These are phyloP conservation scores for Globisporangium paddicum DNA, from an alignment of 352 stramenopile species.

Conservation along the genomic window DNA sequence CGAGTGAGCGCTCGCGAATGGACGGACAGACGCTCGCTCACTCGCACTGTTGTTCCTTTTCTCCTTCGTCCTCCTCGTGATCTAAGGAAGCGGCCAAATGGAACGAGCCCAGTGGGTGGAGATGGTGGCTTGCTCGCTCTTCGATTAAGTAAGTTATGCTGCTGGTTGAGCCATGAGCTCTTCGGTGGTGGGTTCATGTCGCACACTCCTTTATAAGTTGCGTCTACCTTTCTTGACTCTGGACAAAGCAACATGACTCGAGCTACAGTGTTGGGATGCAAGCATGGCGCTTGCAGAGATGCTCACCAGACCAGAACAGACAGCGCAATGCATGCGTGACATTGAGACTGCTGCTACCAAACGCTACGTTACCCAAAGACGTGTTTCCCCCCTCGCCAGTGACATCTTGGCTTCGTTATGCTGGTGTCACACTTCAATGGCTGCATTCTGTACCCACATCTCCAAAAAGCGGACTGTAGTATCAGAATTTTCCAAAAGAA, in stretches of 20 bases:
- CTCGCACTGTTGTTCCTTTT: not conserved
- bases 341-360: too few species aligned
- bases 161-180: not conserved
- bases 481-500: conserved; percentile 4
- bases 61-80: not conserved
- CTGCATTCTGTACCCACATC: conserved; percentile 3
- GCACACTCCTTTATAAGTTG: not conserved
- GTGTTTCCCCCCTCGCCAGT: not conserved
- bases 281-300: too few species aligned
- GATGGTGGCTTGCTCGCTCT: too few species aligned
- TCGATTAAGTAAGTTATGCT: too few species aligned
- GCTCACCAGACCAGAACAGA: too few species aligned
- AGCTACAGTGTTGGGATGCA: too few species aligned
- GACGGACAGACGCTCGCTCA: not conserved
- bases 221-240: not conserved
- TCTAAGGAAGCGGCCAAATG: not conserved
- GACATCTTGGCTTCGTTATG: not conserved
- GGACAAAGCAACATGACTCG: too few species aligned
- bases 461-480: not conserved
- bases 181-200: not conserved
- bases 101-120: too few species aligned
- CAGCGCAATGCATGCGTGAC: too few species aligned
- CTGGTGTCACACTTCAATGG: not conserved
- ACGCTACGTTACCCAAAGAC: too few species aligned
- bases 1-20: not conserved